Base-by-base conservation (phyloP, 2,329 filamentous ascomycete species). In the Colletotrichum spinosum region DNA sequence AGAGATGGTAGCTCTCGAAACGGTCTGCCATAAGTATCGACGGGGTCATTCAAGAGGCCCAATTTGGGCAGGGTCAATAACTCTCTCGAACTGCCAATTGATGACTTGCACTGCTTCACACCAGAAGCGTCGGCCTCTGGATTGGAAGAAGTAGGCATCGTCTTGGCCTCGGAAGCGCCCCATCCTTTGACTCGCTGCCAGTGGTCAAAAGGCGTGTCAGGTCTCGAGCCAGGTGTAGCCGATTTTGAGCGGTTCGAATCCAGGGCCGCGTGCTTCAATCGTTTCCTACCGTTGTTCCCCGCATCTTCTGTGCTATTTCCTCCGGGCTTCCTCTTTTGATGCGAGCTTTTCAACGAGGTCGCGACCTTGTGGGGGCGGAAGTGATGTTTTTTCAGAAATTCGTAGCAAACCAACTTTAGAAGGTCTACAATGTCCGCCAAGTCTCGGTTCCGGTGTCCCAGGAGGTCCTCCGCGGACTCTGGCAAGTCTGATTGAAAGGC, bases 361-460 rank as follows among this genome's bases (percentile, higher is more conserved):
- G 69, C 70, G 12, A 74, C 60, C 13, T 70, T 75, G 48, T 76
- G 82, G 9, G 91, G 90, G 4, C 85, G 83, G 70, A 95, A 90
- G 67, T 91, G 83, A 71, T 96, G 85, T 35, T 89, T 88, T 60
- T 87, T 88, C 7, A 98, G 78, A 77, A 97, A 97, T 65, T 93
- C 88, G 53, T 84, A 86, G 34, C 92, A 82, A 73, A 94, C 86
- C 0, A 88, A 88, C 54, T 84, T 84, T 9, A 97, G 73, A 3
- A 97, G 81, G 48, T 91, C 86, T 1, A 86, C 70, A 2, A 93
- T 84, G 2, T 55, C n/a, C 72, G 55, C 15, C 81, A 93, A 68
- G 11, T 79, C 79, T 44, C 78, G 81, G 1, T 80, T 75, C 35
- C 81, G 79, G 11, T 84, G 80, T 56, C 84, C 79, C 2, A 86